Conservation (phyloP, 1,284 basidiomycete genomes). For the Crucibulum cyathiforme region DNA sequence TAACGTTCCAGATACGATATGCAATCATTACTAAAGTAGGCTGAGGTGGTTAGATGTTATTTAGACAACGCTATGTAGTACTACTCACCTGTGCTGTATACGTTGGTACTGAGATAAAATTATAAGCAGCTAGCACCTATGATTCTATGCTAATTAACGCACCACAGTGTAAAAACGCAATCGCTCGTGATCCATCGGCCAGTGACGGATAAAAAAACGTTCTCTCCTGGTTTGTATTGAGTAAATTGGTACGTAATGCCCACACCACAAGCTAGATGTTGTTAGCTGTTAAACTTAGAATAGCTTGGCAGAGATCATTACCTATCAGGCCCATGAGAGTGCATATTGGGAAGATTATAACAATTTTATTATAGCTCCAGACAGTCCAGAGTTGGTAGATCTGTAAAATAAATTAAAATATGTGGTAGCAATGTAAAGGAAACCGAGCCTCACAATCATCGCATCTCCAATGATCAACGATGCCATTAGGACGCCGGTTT, state of each 20-base stretch:
- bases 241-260: slow-evolving; percentile 1
- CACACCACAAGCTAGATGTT: background rate
- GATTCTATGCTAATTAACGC: background rate
- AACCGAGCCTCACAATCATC: background rate
- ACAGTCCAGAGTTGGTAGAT: slow-evolving; percentile 1
- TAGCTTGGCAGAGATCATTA: background rate
- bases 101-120: background rate
- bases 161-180: slow-evolving; percentile 1
- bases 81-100: background rate
- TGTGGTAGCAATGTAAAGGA: background rate
- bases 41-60: background rate
- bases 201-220: background rate
- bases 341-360: background rate
- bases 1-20: background rate
- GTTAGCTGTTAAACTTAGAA: background rate
- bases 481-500: background rate
- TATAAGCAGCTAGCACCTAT: background rate
- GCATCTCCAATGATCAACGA: background rate
- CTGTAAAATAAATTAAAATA: background rate
- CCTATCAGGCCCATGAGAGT: slow-evolving; percentile 1
- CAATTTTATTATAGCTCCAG: background rate
- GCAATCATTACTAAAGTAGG: background rate
- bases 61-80: background rate
- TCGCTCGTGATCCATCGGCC: slow-evolving; percentile 1
- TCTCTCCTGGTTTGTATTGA: background rate